These are phyloP conservation scores for Amanita jacksonii DNA, from an alignment of 768 basidiomycete species.

Conservation along the genomic window DNA sequence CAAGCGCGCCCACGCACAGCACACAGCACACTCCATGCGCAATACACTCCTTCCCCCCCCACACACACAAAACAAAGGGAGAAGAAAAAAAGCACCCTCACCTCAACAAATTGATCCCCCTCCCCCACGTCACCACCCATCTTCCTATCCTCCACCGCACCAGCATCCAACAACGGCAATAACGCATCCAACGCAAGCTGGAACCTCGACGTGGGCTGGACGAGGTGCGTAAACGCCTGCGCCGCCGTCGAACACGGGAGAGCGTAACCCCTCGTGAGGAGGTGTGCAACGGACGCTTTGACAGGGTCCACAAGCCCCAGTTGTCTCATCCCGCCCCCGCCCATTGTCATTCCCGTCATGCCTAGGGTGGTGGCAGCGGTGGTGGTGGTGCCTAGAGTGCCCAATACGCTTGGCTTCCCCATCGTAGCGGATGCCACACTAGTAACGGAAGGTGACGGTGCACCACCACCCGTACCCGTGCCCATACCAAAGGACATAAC, in stretches of 20 bases:
- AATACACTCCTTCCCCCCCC: too few species aligned
- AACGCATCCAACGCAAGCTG: slow-evolving; percentile 79
- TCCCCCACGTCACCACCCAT: neutral
- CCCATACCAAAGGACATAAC: too few species aligned
- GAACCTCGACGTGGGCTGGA: slow-evolving; percentile 68
- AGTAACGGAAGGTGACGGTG: too few species aligned
- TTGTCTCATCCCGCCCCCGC: too few species aligned
- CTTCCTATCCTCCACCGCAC: slow-evolving; percentile 15
- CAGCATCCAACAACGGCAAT: slow-evolving; percentile 57
- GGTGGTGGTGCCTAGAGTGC: too few species aligned
- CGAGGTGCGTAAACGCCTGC: slow-evolving; percentile 65
- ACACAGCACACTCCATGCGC: too few species aligned
- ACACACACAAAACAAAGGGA: neutral
- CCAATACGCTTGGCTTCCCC: too few species aligned
- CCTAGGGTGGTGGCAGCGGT: too few species aligned
- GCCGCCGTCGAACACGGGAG: slow-evolving; percentile 73
- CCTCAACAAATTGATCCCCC: slow-evolving; percentile 34
- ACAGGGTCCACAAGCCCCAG: slow-evolving; percentile 30
- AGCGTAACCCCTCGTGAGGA: slow-evolving; percentile 55
- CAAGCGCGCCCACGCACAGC: too few species aligned
- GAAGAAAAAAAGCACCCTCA: slow-evolving; percentile 22
- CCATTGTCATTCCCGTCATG: neutral
- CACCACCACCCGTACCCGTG: too few species aligned
- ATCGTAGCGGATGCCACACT: too few species aligned
- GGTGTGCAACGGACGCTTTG: slow-evolving; percentile 55